A percentile compares a stretch with the other conserved stretches of the same genome.
Evolutionary conservation across 345 rosid genomes (phyloP).

Genomic region (Citrus glauca): DNA sequence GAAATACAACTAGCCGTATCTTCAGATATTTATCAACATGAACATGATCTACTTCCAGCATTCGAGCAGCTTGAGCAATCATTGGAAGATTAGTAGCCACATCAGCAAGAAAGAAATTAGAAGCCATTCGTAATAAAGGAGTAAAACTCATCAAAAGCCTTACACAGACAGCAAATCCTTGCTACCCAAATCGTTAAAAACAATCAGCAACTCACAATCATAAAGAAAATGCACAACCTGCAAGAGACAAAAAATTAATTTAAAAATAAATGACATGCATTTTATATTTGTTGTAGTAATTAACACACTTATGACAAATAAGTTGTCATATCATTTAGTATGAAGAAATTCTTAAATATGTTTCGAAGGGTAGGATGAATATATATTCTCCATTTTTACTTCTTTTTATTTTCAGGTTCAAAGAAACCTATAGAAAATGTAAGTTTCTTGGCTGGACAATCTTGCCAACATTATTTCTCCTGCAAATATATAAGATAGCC

Average conservation of each 20-base stretch:
- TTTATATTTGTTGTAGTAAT: neutral
- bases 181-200: neutral
- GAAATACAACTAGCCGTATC: neutral
- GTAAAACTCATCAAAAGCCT: neutral
- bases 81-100: neutral
- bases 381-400: neutral
- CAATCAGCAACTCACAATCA: neutral
- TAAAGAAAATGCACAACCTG: neutral
- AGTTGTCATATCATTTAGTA: neutral
- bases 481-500: neutral
- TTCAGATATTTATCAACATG: neutral
- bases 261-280: neutral
- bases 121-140: neutral
- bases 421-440: neutral
- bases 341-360: neutral
- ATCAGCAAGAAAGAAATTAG: neutral
- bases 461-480: neutral
- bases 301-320: neutral
- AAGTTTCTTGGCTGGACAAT: neutral
- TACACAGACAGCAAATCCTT: neutral
- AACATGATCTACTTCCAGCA: neutral
- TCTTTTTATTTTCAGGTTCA: neutral
- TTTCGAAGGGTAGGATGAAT: neutral
- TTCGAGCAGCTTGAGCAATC: neutral
- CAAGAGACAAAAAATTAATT: neutral